Conservation (phyloP, 1,139 yeast genomes). For the Eremothecium gossypii region DNA sequence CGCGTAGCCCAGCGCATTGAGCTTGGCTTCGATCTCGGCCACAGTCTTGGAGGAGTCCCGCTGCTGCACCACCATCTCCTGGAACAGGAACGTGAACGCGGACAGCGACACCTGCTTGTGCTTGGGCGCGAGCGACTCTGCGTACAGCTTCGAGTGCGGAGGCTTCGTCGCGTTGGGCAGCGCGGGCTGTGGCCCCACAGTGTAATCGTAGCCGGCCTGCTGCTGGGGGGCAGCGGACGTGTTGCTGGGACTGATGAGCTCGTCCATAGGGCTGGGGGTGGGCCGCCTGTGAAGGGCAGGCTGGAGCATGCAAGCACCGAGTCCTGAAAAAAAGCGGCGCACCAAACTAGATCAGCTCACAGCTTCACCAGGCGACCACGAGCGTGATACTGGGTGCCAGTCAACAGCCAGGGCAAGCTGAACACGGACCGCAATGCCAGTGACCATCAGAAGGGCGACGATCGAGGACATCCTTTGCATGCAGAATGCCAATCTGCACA, state of each 20-base stretch:
- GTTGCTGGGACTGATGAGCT: slow-evolving; percentile 5
- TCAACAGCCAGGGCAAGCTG: too few species aligned
- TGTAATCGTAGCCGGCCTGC: slow-evolving; percentile 17
- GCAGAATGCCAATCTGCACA: slow-evolving; percentile 91
- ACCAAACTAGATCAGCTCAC: too few species aligned
- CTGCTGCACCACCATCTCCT: slow-evolving; percentile 23
- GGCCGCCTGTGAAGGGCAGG: too few species aligned
- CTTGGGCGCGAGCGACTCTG: slow-evolving; percentile 21
- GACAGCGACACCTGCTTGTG: slow-evolving; percentile 30
- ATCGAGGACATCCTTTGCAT: slow-evolving; percentile 83
- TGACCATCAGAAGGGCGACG: slow-evolving; percentile 83
- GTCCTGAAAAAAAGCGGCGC: too few species aligned
- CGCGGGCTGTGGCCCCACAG: slow-evolving; percentile 21
- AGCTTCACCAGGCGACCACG: too few species aligned
- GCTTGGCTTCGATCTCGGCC: slow-evolving; percentile 53
- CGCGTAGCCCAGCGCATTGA: slow-evolving; percentile 69
- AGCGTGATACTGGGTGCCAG: too few species aligned
- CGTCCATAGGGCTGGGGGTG: background rate
- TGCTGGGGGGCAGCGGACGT: background rate
- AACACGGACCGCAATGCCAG: slow-evolving; percentile 43
- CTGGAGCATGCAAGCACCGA: too few species aligned
- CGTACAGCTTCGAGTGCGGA: slow-evolving; percentile 15
- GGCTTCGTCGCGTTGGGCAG: slow-evolving; percentile 13
- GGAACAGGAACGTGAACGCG: slow-evolving; percentile 26
- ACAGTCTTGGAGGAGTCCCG: slow-evolving; percentile 22